phyloP scores from a whole-genome alignment of 75 land plant species.

The Larix kaempferi region DNA sequence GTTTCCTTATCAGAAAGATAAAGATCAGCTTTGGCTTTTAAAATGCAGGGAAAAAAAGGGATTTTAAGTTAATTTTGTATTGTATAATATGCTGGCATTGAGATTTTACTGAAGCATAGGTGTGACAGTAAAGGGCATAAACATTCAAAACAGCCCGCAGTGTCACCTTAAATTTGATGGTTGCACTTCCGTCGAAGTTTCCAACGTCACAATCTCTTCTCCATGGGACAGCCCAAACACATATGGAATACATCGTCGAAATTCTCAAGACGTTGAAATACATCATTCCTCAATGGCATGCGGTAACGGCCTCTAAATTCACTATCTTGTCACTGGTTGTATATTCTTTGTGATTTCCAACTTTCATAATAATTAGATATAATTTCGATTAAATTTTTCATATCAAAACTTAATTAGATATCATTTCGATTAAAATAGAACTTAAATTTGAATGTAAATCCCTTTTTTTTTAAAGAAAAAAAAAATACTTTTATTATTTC shows the following conservation, averaged over 20 bases:
- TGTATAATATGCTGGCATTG: slow-evolving; percentile 52
- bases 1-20: neutral
- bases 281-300: slow-evolving; percentile 44
- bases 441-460: too few species aligned
- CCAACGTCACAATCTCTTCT: slow-evolving; percentile 48
- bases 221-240: slow-evolving; percentile 92
- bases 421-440: too few species aligned
- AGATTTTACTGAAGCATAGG: slow-evolving; percentile 87
- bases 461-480: too few species aligned
- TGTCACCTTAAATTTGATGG: slow-evolving; percentile 88
- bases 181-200: slow-evolving; percentile 59
- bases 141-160: slow-evolving; percentile 82
- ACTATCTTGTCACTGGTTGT: too few species aligned
- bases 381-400: too few species aligned
- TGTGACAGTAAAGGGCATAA: slow-evolving; percentile 74
- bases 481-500: too few species aligned
- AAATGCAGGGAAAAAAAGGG: neutral
- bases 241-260: slow-evolving; percentile 91
- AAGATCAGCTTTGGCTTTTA: neutral
- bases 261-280: slow-evolving; percentile 63
- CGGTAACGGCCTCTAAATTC: slow-evolving; percentile 37
- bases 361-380: too few species aligned
- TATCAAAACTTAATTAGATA: too few species aligned
- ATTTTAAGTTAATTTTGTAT: neutral
- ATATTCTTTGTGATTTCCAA: too few species aligned